A percentile compares a stretch with the other conserved stretches of the same genome.
Conservation (phyloP, 495 filamentous ascomycete species). For the Hypoxylon intermedium region DNA sequence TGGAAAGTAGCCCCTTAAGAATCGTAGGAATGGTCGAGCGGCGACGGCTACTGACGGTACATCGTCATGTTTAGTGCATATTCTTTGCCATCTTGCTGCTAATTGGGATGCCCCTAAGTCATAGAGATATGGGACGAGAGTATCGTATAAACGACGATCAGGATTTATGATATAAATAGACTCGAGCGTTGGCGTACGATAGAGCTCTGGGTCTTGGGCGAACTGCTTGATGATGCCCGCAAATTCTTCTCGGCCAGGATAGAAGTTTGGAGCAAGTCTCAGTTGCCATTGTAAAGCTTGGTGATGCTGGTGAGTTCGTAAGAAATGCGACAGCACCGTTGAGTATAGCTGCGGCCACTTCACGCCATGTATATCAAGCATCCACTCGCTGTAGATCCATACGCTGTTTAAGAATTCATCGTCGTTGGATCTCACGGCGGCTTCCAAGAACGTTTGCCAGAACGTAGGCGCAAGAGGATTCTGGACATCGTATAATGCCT, state of each 20-base stretch:
- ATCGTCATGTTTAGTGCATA: constrained; percentile 43
- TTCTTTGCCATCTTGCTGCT: constrained; percentile 66
- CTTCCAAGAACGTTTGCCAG: constrained; percentile 65
- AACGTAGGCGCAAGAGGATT: constrained; percentile 53
- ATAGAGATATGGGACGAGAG: constrained; percentile 64
- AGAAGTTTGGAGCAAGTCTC: constrained; percentile 46
- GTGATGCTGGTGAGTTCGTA: constrained; percentile 42
- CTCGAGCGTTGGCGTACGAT: constrained; percentile 42
- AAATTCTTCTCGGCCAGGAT: constrained; percentile 41
- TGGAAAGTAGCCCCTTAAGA: constrained; percentile 44
- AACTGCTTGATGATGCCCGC: constrained; percentile 43
- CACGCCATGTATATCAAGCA: constrained; percentile 57
- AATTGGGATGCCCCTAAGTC: constrained; percentile 53
- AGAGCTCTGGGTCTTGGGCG: constrained; percentile 35
- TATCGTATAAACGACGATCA: constrained; percentile 66
- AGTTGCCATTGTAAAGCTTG: constrained; percentile 48
- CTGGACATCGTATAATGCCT: constrained; percentile 35
- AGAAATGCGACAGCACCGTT: constrained; percentile 43
- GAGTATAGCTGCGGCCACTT: constrained; percentile 56
- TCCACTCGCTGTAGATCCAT: constrained; percentile 60
- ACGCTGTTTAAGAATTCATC: constrained; percentile 56
- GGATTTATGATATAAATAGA: constrained; percentile 60
- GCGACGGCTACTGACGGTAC: constrained; percentile 36
- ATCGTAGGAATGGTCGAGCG: constrained; percentile 45
- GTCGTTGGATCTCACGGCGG: constrained; percentile 47